Conservation (phyloP, 176 grass and related monocot species). For the Lolium perenne region DNA sequence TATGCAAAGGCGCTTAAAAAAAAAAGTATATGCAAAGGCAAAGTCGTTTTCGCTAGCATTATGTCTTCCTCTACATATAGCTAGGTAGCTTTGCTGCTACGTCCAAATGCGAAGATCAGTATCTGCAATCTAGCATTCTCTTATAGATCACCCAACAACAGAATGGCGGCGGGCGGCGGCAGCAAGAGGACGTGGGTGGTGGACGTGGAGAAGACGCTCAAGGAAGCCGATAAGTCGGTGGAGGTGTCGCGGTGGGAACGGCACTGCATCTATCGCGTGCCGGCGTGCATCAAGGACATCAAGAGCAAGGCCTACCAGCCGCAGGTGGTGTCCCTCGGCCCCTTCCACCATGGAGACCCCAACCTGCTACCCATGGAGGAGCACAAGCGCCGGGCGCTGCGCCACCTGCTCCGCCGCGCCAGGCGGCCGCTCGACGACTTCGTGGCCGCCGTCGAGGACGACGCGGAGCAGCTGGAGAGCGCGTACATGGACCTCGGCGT, state of each 20-base stretch:
- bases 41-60: no score
- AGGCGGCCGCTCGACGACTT: constrained; percentile 6
- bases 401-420: constrained; percentile 51
- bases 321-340: constrained; percentile 74
- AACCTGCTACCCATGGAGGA: constrained; percentile 63
- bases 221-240: constrained; percentile 25
- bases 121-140: no score
- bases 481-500: constrained; percentile 16
- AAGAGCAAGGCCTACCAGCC: constrained; percentile 66
- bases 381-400: constrained; percentile 67
- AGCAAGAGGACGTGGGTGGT: constrained; percentile 51
- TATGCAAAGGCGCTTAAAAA: not conserved
- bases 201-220: constrained; percentile 53
- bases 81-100: not conserved
- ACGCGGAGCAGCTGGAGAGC: constrained; percentile 20
- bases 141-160: no score
- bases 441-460: constrained; percentile 28
- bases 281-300: constrained; percentile 59
- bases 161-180: not conserved
- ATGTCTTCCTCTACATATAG: not conserved
- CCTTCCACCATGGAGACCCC: constrained; percentile 54
- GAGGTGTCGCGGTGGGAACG: constrained; percentile 66
- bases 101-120: no score
- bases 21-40: no score
- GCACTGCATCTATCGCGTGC: constrained; percentile 70